Conservation (phyloP, 345 rosid species). For the Erysimum cheiranthoides region DNA sequence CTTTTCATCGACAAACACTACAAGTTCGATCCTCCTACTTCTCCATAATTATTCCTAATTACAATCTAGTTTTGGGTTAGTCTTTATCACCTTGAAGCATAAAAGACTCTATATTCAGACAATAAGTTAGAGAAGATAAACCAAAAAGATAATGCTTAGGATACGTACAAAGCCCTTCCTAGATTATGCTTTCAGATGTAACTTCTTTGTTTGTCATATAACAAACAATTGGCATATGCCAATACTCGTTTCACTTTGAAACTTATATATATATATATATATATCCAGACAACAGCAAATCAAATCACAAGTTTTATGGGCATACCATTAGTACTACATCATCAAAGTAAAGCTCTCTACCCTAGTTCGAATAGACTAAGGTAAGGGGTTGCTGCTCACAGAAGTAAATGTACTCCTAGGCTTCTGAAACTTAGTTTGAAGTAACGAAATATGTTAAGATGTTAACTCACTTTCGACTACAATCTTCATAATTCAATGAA, state of each 20-base stretch:
- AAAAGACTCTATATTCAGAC: constrained; percentile 33
- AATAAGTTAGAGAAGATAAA: constrained; percentile 22
- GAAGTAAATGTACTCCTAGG: constrained; percentile 4
- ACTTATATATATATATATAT: too few species aligned
- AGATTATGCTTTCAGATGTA: constrained; percentile 32
- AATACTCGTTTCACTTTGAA: not conserved
- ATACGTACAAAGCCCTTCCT: constrained; percentile 24
- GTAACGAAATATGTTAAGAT: not conserved
- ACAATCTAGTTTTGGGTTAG: constrained; percentile 38
- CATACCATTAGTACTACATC: constrained; percentile 4
- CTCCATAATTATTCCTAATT: constrained; percentile 19
- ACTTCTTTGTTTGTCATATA: constrained; percentile 28
- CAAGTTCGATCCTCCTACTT: constrained; percentile 73
- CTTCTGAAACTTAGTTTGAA: constrained; percentile 18
- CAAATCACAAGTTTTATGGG: constrained; percentile 11
- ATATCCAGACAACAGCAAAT: constrained; percentile 17
- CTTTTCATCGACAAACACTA: constrained; percentile 87
- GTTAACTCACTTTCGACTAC: not conserved
- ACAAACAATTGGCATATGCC: constrained; percentile 18
- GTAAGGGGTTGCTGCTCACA: constrained; percentile 7
- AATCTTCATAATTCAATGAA: constrained; percentile 10
- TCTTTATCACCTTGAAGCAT: constrained; percentile 38
- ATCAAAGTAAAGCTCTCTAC: constrained; percentile 26
- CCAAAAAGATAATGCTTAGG: constrained; percentile 23
- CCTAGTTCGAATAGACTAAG: constrained; percentile 28